phyloP scores from a whole-genome alignment of 1,284 basidiomycete species.

The Sporisorium exsertum region DNA sequence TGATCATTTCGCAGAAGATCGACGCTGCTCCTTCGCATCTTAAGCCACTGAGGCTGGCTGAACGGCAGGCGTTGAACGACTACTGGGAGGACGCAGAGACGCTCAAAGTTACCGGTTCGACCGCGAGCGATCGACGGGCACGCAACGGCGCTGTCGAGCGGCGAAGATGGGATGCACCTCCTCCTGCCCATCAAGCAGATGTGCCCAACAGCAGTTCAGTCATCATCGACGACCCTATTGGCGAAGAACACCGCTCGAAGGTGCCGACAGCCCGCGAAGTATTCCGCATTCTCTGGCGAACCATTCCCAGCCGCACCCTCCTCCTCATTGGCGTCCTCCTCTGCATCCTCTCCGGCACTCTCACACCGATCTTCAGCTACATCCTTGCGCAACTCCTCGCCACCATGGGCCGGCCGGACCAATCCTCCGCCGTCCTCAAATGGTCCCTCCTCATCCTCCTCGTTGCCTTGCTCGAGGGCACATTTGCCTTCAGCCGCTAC shows the following conservation, averaged over 20 bases:
- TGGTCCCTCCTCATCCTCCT: slow-evolving; percentile 73
- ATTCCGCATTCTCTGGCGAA: slow-evolving; percentile 75
- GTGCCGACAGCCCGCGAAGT: slow-evolving; percentile 22
- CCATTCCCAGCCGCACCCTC: slow-evolving; percentile 80
- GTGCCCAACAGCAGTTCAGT: not conserved
- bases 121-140: slow-evolving; percentile 35
- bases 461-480: slow-evolving; percentile 80
- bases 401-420: slow-evolving; percentile 75
- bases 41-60: slow-evolving; percentile 36
- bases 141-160: slow-evolving; percentile 9
- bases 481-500: slow-evolving; percentile 78
- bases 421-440: slow-evolving; percentile 70
- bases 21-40: slow-evolving; percentile 33
- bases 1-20: slow-evolving; percentile 37
- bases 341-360: slow-evolving; percentile 77
- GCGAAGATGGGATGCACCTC: slow-evolving; percentile 18
- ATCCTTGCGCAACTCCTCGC: slow-evolving; percentile 85
- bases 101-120: slow-evolving; percentile 30
- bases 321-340: slow-evolving; percentile 76
- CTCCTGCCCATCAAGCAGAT: not conserved
- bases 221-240: not conserved
- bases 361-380: slow-evolving; percentile 91
- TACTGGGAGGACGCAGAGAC: slow-evolving; percentile 42
- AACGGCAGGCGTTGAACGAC: slow-evolving; percentile 34
- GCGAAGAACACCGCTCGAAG: not conserved